Base-by-base conservation (phyloP, 768 basidiomycete genomes). In the Sarcodon sp. region DNA sequence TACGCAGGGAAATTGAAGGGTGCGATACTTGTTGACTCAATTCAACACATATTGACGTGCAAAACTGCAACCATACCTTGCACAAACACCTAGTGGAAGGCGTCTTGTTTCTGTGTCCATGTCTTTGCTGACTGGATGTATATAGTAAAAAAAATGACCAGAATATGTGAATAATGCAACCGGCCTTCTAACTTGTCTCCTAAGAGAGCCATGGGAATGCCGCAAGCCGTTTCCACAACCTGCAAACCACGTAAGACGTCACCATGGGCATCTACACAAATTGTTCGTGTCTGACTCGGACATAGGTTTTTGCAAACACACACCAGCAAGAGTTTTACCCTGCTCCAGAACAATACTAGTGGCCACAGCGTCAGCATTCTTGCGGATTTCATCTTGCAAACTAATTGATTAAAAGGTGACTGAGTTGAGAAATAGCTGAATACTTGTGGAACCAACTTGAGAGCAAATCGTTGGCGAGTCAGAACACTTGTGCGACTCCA, bases 1-100 rank as follows among this genome's bases (percentile, higher is more conserved):
- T 62, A 87, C 83, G 87, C 88, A 46, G 87, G 87, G 61, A 89
- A 90, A 60, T 90, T 89, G 69, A 91, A 92, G 7, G 94, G 94
- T 15, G 84, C 77, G 47, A 87, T 74, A 51, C 85, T 85, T 38
- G 39, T 43, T 21, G 45, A 48, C 11, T 46, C 33, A 21, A 47
- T 27, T 45, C 35, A 53, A 46, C 37, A 13, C 3, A 33, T 12
- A 8, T 27, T 27, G 16, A 36, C 5, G 11, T 21, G 12, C 21
- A 36, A 32, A 9, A 13, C 39, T 16, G 46, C 7, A 10, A 38
- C 53, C 45, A 27, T 47, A 72, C 73, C 75, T 74, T 39, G 83
- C 90, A 52, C 83, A 87, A 33, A 98, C 91, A 47, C 93, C 93
- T 5, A 97, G 69, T 3, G 93, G 89, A 13, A 89, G 64, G 54